These are phyloP conservation scores for Takakia lepidozioides DNA, from an alignment of 225 moss, liverwort and hornwort genomes.

Conservation along the genomic window DNA sequence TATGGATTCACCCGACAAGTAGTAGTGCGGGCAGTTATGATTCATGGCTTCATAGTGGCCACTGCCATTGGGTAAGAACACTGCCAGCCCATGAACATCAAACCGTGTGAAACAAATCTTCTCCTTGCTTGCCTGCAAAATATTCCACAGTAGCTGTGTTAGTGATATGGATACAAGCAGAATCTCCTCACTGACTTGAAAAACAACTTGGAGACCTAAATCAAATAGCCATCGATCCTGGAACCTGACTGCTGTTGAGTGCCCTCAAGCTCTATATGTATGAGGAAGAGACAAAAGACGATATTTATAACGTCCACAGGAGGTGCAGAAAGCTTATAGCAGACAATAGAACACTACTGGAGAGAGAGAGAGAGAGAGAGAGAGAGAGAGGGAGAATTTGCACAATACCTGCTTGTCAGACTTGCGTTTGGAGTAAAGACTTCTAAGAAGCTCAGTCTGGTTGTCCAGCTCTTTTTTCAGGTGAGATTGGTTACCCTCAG, in stretches of 20 bases:
- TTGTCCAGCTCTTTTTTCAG: constrained; percentile 73
- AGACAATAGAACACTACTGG: too few species aligned
- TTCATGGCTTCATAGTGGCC: constrained; percentile 76
- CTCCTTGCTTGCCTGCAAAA: constrained; percentile 58
- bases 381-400: too few species aligned
- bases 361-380: too few species aligned
- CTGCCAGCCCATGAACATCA: constrained; percentile 68
- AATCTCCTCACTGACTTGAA: too few species aligned
- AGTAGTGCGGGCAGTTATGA: constrained; percentile 63
- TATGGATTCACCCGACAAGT: constrained; percentile 66
- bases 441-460: constrained; percentile 54
- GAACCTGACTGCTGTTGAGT: too few species aligned
- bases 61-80: constrained; percentile 48
- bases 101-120: constrained; percentile 78
- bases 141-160: not conserved
- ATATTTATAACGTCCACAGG: too few species aligned
- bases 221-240: too few species aligned
- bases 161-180: not conserved
- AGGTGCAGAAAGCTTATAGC: too few species aligned
- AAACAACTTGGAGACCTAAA: too few species aligned
- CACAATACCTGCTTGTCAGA: constrained; percentile 81
- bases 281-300: too few species aligned
- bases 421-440: constrained; percentile 56
- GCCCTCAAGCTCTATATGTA: too few species aligned
- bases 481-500: constrained; percentile 58